Base-by-base conservation (phyloP, 768 basidiomycete species). In the Pisolithus microcarpus region DNA sequence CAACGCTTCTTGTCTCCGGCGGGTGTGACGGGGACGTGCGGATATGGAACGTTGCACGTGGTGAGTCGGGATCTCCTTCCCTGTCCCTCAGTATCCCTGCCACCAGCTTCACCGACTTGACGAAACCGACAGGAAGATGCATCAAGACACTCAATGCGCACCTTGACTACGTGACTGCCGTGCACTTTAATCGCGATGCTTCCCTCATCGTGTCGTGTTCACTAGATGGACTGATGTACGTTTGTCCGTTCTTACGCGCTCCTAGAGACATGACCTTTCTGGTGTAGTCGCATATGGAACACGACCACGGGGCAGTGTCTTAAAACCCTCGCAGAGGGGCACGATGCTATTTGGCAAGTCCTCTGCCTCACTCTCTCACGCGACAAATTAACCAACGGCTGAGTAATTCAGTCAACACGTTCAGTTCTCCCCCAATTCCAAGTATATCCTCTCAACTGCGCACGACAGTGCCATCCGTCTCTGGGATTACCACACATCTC, bases 361-460 rank as follows among this genome's bases (percentile, higher is more conserved):
- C 19, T n/a, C 15, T 15, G 4, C 6, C 18, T 44, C 16, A 8
- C 9, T 43, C 38, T 38, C 28, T 40, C 18, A 23, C 44, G 39
- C 42, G 39, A 43, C 46, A 16, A 44, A 28, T 39, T 38, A 5
- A 34, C 34, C 34, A 34, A 34, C 13, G 34, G 13, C 34, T 34
- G 34, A 11, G 13, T 11, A 26, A 31, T 18, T 43, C 60, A 91
- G 91, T 54, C 91, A 94, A 69, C 86, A 87, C 61, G 91, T 93
- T 15, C 81, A 86, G 60, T 97, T 99, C 71, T 94, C 94, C 0
- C 95, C 95, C 8, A 96, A 96, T 61, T 92, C 91, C 7, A 90
- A 89, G 68, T 94, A 91, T 68, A 87, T 99, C 48, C 77, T 99
- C 47, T 92, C 92, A 1, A 90, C 92, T 0, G 90, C 95, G 0